Percentiles rank a stretch among this genome's conserved stretches.
Evolutionary conservation across 2,329 filamentous ascomycete species (phyloP).

Genomic region (Penicillium vulpinum): DNA sequence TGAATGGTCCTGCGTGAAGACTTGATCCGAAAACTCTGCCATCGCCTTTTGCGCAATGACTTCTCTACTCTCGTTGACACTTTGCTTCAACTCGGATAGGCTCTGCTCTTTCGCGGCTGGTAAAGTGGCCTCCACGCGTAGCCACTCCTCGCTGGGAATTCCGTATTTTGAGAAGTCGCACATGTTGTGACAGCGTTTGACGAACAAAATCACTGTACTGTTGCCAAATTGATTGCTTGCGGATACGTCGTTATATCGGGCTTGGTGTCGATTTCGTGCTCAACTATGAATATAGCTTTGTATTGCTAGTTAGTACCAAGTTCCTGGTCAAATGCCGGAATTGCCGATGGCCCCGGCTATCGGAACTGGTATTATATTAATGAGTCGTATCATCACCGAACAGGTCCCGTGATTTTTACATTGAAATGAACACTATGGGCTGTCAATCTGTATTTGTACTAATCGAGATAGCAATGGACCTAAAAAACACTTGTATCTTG

Average conservation of each 20-base stretch:
- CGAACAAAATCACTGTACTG: neutral
- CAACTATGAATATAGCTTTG: neutral
- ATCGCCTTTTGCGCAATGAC: neutral
- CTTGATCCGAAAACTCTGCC: neutral
- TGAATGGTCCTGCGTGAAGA: neutral
- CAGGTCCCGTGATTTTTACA: neutral
- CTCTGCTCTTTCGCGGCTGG: neutral
- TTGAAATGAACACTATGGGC: too few relatives aligned
- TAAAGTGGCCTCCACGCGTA: neutral
- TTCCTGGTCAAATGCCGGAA: neutral
- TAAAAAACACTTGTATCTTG: too few relatives aligned
- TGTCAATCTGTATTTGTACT: too few relatives aligned
- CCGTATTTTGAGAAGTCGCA: neutral
- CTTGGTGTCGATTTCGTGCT: too few relatives aligned
- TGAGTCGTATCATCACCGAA: neutral
- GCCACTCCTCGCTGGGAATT: neutral
- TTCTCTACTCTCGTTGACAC: neutral
- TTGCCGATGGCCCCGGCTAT: neutral
- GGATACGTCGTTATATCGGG: too few relatives aligned
- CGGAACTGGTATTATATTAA: neutral
- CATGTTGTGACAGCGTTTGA: neutral
- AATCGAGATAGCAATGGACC: too few relatives aligned
- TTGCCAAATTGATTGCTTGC: neutral
- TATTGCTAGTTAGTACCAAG: neutral
- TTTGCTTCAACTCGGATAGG: neutral